phyloP scores from a whole-genome alignment of 208 protist species.

The Wallacemonas collosoma region DNA sequence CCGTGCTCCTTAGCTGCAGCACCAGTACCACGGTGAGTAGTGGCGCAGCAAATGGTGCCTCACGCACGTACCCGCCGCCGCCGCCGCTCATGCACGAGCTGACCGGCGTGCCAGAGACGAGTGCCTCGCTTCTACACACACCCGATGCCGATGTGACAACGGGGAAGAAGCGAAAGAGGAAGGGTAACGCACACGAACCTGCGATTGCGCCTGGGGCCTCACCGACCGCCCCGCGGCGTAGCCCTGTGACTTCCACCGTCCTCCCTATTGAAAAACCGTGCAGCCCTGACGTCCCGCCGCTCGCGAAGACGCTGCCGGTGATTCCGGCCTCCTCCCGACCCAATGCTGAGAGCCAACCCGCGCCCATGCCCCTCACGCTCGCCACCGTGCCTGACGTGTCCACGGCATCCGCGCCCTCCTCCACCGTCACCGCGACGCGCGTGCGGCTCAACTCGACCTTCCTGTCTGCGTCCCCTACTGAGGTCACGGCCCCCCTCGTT shows the following conservation, averaged over 20 bases:
- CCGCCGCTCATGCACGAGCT: background rate
- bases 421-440: background rate
- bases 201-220: conserved; percentile 5
- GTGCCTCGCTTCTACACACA: background rate
- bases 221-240: background rate
- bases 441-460: conserved; percentile 9
- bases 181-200: conserved; percentile 7
- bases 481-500: background rate
- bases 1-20: background rate
- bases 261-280: background rate
- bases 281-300: too few species aligned
- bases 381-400: background rate
- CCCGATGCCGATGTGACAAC: background rate
- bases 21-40: background rate
- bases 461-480: background rate
- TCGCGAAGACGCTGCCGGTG: too few species aligned
- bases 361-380: background rate
- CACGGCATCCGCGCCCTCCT: conserved; percentile 7
- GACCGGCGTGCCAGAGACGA: background rate
- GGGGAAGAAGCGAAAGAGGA: conserved; percentile 3
- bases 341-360: conserved; percentile 1
- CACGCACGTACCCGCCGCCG: too few species aligned
- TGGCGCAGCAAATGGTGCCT: background rate
- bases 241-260: background rate
- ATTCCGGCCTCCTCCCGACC: background rate